These are phyloP conservation scores for Beta lomatogona DNA, from an alignment of 179 eudicot species.

Conservation along the genomic window DNA sequence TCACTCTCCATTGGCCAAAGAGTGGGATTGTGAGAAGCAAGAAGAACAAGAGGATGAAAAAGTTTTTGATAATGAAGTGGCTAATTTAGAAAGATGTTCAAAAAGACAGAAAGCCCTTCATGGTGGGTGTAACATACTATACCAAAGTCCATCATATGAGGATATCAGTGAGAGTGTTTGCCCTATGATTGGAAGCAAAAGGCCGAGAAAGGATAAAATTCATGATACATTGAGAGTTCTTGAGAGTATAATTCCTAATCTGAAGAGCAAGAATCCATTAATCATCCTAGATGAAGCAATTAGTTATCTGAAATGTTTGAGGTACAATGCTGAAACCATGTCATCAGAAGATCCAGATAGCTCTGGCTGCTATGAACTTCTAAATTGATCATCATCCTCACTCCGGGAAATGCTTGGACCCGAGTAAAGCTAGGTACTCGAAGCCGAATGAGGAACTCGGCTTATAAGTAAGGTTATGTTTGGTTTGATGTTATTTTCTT, in stretches of 20 bases:
- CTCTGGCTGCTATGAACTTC: conserved; percentile 31
- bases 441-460: conserved; percentile 3
- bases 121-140: conserved; percentile 31
- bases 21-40: conserved; percentile 23
- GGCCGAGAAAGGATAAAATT: conserved; percentile 52
- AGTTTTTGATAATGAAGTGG: conserved; percentile 43
- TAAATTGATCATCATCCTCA: conserved; percentile 6
- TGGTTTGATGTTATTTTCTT: conserved; percentile 18
- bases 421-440: neutral
- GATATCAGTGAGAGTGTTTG: conserved; percentile 27
- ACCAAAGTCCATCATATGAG: conserved; percentile 12
- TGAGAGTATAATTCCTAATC: conserved; percentile 54
- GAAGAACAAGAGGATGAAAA: conserved; percentile 23
- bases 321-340: conserved; percentile 44
- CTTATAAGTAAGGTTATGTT: conserved; percentile 1
- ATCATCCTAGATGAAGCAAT: conserved; percentile 70
- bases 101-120: conserved; percentile 50
- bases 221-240: conserved; percentile 50
- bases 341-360: conserved; percentile 23
- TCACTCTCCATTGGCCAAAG: conserved; percentile 47
- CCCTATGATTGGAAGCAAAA: conserved; percentile 32
- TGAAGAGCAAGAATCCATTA: conserved; percentile 54
- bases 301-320: conserved; percentile 52
- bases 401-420: neutral
- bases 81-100: conserved; percentile 37